Evolutionary conservation across 495 filamentous ascomycete genomes (phyloP), one percentile per base, ranked within the genome.

Genomic region (Xylaria sp.): DNA sequence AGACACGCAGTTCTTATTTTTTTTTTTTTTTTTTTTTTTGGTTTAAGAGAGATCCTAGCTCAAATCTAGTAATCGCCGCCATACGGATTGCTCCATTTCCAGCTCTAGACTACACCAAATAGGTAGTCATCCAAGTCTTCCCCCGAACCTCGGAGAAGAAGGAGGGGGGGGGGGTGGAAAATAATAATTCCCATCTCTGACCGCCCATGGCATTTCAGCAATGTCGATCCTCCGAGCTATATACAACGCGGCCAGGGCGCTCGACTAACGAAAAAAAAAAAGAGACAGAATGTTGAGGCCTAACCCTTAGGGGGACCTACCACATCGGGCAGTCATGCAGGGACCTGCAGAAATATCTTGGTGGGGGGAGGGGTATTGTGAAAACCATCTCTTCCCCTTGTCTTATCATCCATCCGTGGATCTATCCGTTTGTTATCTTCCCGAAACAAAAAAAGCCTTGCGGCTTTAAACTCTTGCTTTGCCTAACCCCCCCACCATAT

Each of bases 71-170:
- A 8, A 50, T 35, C 8, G 17, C 59, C 8, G 17, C 59, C 26
- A 29, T 41, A 48, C 29, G 65, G 52, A 58, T 67, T 44, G 65
- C 65, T 67, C 65, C 52, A 44, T 55, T 67, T 44, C 31, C 63
- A n/a, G 2, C 48, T 67, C 63, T 67, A 67, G n/a, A n/a, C 21
- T 52, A 26, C 52, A 55, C 26, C 2, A 15, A 11, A 55, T 26
- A n/a, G 21, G 31, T n/a, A 33, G 17, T 31, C 53, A 19, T 35
- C 29, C 29, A 58, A 26, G 4, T 15, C 19, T 41, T 41, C 17
- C 41, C 58, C 59, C 35, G 35, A 3, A 8, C 35, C 15, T 1
- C 37, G 31, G n/a, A 41, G 26, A 24, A 7, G 21, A 31, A 6
- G 52, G 12, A 9, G 26, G 14, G 57, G 17, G 15, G 52, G 5